Percentiles rank a stretch among this genome's conserved stretches.
Evolutionary conservation across 2,329 filamentous ascomycete species (phyloP).

Genomic region (Didymella pinodella): DNA sequence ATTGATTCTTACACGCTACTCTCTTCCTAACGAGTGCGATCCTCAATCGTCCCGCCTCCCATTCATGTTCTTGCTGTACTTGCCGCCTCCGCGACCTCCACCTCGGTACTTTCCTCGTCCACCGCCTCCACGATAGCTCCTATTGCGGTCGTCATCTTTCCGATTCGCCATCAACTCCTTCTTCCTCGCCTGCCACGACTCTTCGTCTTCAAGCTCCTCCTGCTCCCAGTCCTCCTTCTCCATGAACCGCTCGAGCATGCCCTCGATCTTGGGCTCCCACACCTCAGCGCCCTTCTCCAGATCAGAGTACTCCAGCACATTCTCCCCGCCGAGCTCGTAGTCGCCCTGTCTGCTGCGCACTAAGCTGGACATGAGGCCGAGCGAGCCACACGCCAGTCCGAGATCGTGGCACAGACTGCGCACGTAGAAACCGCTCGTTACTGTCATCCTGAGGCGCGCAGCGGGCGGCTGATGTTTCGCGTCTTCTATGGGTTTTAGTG

Average conservation of each 20-base stretch:
- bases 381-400: slow-evolving; percentile 79
- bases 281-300: slow-evolving; percentile 77
- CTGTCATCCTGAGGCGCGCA: slow-evolving; percentile 84
- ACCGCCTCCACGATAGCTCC: slow-evolving; percentile 32
- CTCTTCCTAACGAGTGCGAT: no score
- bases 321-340: slow-evolving; percentile 73
- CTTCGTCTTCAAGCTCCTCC: slow-evolving; percentile 41
- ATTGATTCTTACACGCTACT: no score
- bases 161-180: slow-evolving; percentile 47
- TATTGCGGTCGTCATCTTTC: slow-evolving; percentile 32
- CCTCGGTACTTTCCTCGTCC: slow-evolving; percentile 22
- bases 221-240: slow-evolving; percentile 50
- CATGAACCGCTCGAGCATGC: slow-evolving; percentile 63
- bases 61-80: slow-evolving; percentile 28
- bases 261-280: slow-evolving; percentile 79
- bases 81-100: slow-evolving; percentile 9
- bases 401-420: slow-evolving; percentile 93
- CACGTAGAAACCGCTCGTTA: slow-evolving; percentile 96
- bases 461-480: slow-evolving; percentile 63
- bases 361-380: slow-evolving; percentile 85
- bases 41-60: neutral
- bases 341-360: slow-evolving; percentile 81
- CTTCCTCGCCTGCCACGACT: slow-evolving; percentile 52
- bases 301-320: slow-evolving; percentile 81
- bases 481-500: neutral